Evolutionary conservation across 257 asterid species (phyloP).

Genomic region (Solanum pimpinellifolium): DNA sequence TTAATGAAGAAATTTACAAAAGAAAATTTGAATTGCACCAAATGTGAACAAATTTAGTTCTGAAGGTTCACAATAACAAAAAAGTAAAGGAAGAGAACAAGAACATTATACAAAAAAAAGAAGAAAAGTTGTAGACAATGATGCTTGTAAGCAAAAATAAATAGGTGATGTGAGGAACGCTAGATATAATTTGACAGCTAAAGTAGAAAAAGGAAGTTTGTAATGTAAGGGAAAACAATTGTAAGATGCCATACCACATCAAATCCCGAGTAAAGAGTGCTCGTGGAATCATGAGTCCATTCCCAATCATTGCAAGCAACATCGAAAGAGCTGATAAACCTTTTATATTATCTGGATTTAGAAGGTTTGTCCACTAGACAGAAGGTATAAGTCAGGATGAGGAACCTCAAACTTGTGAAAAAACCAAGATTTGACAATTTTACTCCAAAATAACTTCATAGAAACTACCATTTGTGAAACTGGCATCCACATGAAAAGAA

Average conservation of each 20-base stretch:
- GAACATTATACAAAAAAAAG: neutral
- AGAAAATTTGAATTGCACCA: neutral
- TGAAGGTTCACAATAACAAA: neutral
- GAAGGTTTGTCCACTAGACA: conserved; percentile 79
- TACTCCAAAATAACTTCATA: neutral
- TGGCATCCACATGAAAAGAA: conserved; percentile 99
- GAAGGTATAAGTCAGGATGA: neutral
- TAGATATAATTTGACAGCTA: neutral
- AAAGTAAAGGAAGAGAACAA: neutral
- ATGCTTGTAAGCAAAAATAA: neutral
- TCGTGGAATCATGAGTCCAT: conserved; percentile 92
- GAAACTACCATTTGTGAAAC: conserved; percentile 71
- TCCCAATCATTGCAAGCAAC: conserved; percentile 93
- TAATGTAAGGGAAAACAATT: neutral
- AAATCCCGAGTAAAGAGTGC: conserved; percentile 80
- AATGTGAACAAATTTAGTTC: neutral
- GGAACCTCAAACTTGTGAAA: conserved; percentile 4
- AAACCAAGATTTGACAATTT: neutral
- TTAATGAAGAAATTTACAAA: neutral
- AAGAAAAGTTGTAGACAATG: neutral
- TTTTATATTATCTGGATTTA: conserved; percentile 78
- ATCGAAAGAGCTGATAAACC: conserved; percentile 84
- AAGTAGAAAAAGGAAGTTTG: neutral
- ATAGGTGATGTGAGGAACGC: neutral
- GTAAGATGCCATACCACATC: conserved; percentile 57